Base-by-base conservation (phyloP, 352 stramenopile species). In the Phytophthora kernoviae region DNA sequence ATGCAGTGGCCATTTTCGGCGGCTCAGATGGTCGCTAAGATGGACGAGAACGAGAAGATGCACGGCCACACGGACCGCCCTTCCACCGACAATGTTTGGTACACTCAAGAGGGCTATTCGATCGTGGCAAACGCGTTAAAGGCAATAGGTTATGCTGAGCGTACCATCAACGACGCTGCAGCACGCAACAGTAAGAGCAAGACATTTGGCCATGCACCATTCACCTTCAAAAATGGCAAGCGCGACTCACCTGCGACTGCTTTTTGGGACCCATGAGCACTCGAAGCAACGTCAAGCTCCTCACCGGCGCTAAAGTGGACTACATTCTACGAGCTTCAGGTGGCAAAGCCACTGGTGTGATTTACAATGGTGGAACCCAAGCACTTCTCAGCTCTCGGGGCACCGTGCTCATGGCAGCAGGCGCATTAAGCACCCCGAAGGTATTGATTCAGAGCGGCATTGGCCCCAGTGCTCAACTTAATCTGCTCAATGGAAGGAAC, bases 391-490 rank as follows among this genome's bases (percentile, higher is more conserved):
- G 62, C 0, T 18, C 52, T 10, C 73, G 75, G 3, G 79, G 72
- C 8, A 62, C 84, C 27, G 78, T 96, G 18, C 70, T 97, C 33
- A 73, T 97, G 59, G 73, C 66, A 10, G 80, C 78, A 1, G 86
- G 86, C 4, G 78, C 87, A 0, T 53, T 90, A 17, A 71, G 73
- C 42, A 89, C 86, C 5, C 86, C 89, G 10, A 90, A 95, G 47
- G 69, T 97, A 9, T 66, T 97, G 1, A 82, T 93, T 54, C 72
- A 90, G 39, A 87, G 66, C 48, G 88, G 85, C 18, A 77, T 96
- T 45, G 88, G 87, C 5, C 78, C 80, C 7, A 50, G 42, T 14
- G 48, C 77, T 15, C 75, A 91, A 48, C 67, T 96, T 2, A 58
- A 36, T 4, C 20, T 83, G 57, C 69, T 86, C 1, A 70, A 68